A percentile compares a stretch with the other conserved stretches of the same genome.
These are phyloP conservation scores for Lepiota brunneoincarnata DNA, from an alignment of 768 basidiomycete genomes.

Conservation along the genomic window DNA sequence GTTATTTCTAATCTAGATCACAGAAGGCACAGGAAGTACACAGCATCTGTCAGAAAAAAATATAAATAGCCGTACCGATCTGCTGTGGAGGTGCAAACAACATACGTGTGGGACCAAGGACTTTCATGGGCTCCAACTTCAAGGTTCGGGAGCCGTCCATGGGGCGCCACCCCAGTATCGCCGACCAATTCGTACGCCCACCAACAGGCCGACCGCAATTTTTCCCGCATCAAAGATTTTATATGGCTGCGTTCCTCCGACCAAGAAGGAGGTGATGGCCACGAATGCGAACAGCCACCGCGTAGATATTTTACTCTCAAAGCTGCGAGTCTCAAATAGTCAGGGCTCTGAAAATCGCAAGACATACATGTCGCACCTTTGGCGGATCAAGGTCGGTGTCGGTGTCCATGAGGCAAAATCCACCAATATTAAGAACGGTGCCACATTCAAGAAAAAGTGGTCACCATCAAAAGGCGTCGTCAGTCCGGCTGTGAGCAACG, in stretches of 20 bases:
- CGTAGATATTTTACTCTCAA: slow-evolving; percentile 38
- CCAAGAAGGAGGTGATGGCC: slow-evolving; percentile 53
- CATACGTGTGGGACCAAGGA: not conserved
- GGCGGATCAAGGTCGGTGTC: slow-evolving; percentile 37
- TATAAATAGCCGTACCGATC: slow-evolving; percentile 10
- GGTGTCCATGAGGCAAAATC: slow-evolving; percentile 57
- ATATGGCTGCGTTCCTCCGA: slow-evolving; percentile 67
- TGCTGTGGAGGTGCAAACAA: not conserved
- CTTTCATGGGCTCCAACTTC: not conserved
- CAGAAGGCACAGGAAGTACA: slow-evolving; percentile 4
- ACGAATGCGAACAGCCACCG: slow-evolving; percentile 55
- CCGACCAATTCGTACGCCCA: slow-evolving; percentile 44
- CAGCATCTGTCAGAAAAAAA: slow-evolving; percentile 10
- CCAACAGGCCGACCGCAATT: slow-evolving; percentile 41
- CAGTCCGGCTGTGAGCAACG: slow-evolving; percentile 74
- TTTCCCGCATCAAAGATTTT: slow-evolving; percentile 62
- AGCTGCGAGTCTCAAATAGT: slow-evolving; percentile 25
- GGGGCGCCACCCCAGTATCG: slow-evolving; percentile 45
- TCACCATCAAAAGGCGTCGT: slow-evolving; percentile 82
- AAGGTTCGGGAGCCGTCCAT: slow-evolving; percentile 20
- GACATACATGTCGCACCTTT: slow-evolving; percentile 29
- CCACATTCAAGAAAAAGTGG: slow-evolving; percentile 65
- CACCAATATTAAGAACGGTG: slow-evolving; percentile 61
- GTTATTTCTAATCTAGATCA: slow-evolving; percentile 12
- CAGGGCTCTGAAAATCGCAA: slow-evolving; percentile 2